Evolutionary conservation across 2,329 filamentous ascomycete species (phyloP), one percentile per base, ranked within the genome.

Genomic region (Colletotrichum truncatum): DNA sequence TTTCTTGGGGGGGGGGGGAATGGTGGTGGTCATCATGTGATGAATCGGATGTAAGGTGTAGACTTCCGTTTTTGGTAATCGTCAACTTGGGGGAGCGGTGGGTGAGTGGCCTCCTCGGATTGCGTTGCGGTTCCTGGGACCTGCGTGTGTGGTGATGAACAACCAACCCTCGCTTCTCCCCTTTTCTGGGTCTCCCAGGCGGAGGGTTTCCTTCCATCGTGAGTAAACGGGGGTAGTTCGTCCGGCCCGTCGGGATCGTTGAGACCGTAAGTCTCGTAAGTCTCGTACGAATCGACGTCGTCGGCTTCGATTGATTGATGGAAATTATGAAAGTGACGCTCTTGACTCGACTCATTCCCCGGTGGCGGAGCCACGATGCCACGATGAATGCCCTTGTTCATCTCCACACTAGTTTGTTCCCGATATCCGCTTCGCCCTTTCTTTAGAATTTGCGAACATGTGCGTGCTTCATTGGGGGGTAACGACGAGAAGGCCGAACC

Each of bases 121-220:
- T 6, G 4, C 3, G 28, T 8, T 28, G 2, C 38, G 11, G 61
- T 64, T 36, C 57, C 63, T 62, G 63, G 63, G 63, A 62, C 63
- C 63, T 65, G 63, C 63, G 60, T 63, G 57, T 30, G 9, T 16
- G 11, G 28, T 26, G 2, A 25, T 39, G 46, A 30, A 51, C 11
- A 51, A 51, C 8, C 8, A 3, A 10, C n/a, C 39, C 55, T 48
- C 46, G 28, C 25, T 41, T n/a, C n/a, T n/a, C n/a, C n/a, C n/a
- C n/a, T n/a, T n/a, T n/a, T n/a, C n/a, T n/a, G n/a, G n/a, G n/a
- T n/a, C n/a, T n/a, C n/a, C 62, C 21, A 64, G 28, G 11, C 56
- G 62, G 62, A 65, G 49, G 57, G 34, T 56, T 66, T 51, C 16
- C 57, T 32, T 63, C 63, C 63, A 63, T 14, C 18, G 36, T 16